Percentiles rank a stretch among this genome's conserved stretches.
phyloP scores from a whole-genome alignment of 768 basidiomycete species.

The Trametes cinnabarina region DNA sequence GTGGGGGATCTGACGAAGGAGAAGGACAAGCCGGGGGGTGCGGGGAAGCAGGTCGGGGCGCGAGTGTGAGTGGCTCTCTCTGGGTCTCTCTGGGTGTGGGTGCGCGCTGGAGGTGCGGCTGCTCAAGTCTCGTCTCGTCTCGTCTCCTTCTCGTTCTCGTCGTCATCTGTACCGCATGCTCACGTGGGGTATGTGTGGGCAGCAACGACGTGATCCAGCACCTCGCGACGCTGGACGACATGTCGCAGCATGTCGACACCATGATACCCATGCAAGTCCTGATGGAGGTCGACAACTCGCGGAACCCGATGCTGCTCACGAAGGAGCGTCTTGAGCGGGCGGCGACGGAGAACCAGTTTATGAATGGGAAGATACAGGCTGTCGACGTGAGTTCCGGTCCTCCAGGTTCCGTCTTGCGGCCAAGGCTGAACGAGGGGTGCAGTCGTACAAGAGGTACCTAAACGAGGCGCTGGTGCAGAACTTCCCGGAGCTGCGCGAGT shows the following conservation, averaged over 20 bases:
- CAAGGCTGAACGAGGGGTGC: not conserved
- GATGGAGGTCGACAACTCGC: conserved; percentile 73
- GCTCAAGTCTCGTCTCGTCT: too few species aligned
- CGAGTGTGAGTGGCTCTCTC: conserved; percentile 54
- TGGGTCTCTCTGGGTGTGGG: too few species aligned
- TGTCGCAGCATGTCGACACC: conserved; percentile 57
- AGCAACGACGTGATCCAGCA: conserved; percentile 77
- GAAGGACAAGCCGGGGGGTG: conserved; percentile 59
- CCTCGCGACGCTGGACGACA: conserved; percentile 63
- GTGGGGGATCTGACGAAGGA: conserved; percentile 83
- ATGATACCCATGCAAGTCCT: conserved; percentile 77
- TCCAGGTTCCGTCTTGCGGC: not conserved
- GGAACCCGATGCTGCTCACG: conserved; percentile 81
- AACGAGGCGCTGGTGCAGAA: conserved; percentile 69
- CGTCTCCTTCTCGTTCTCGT: not conserved
- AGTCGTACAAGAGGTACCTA: conserved; percentile 70
- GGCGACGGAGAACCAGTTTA: conserved; percentile 87
- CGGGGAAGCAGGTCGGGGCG: conserved; percentile 73
- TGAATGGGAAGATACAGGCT: conserved; percentile 85
- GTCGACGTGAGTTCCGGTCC: conserved; percentile 48
- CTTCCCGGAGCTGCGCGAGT: conserved; percentile 61
- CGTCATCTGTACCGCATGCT: not conserved
- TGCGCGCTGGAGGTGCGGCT: too few species aligned
- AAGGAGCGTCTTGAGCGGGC: conserved; percentile 77
- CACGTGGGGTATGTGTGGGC: not conserved